These are phyloP conservation scores for Kwoniella sp. DNA, from an alignment of 768 basidiomycete species.

Conservation along the genomic window DNA sequence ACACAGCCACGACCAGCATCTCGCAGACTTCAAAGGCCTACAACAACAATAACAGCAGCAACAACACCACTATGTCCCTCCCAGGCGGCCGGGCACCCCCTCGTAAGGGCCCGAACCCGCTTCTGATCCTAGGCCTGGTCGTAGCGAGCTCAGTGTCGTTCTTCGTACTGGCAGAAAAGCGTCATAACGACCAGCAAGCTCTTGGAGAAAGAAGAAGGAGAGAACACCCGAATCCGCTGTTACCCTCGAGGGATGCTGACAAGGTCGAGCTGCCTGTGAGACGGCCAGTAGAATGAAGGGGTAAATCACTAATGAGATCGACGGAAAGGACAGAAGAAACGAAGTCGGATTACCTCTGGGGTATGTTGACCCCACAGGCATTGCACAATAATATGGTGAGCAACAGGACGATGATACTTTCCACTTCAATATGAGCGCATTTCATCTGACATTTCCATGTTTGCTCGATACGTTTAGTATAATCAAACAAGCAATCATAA, in stretches of 20 bases:
- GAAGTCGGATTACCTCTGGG: too few species aligned
- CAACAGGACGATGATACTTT: too few species aligned
- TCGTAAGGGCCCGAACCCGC: constrained; percentile 45
- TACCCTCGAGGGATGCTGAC: constrained; percentile 30
- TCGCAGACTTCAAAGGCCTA: too few species aligned
- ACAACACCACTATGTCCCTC: background rate
- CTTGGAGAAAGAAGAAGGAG: constrained; percentile 24
- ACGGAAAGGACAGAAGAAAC: too few species aligned
- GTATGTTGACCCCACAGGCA: too few species aligned
- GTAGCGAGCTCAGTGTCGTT: constrained; percentile 38
- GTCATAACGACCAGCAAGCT: constrained; percentile 29
- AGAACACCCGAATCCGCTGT: constrained; percentile 33
- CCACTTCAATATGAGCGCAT: too few species aligned
- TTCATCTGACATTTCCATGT: too few species aligned
- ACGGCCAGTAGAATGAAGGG: constrained; percentile 29
- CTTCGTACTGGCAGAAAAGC: constrained; percentile 32
- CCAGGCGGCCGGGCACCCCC: constrained; percentile 26
- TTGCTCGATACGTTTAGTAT: too few species aligned
- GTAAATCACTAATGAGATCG: too few species aligned
- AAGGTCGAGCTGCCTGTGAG: constrained; percentile 31
- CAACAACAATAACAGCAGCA: background rate
- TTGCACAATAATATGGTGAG: too few species aligned
- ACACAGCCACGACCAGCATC: constrained; percentile 5
- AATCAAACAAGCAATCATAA: too few species aligned
- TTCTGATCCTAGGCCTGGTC: constrained; percentile 40